These are phyloP conservation scores for Fusarium sp. DNA, from an alignment of 2,329 filamentous ascomycete genomes.

Conservation along the genomic window DNA sequence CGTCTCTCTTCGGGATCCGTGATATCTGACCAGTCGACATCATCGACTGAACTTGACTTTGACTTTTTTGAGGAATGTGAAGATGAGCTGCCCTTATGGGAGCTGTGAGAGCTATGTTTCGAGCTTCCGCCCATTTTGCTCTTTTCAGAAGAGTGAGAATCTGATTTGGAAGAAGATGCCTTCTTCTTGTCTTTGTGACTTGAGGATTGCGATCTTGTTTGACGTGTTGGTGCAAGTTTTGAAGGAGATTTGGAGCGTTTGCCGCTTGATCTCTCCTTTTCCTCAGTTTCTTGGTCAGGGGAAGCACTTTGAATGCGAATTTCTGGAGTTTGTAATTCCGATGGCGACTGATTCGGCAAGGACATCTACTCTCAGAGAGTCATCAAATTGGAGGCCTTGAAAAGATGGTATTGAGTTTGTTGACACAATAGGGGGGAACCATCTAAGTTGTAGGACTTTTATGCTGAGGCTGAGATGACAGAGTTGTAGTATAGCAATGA, in stretches of 20 bases:
- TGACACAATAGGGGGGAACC: neutral
- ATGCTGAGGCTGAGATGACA: neutral
- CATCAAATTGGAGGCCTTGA: constrained; percentile 16
- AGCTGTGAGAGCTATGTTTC: constrained; percentile 33
- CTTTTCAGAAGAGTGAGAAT: constrained; percentile 7
- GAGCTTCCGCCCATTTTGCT: constrained; percentile 39
- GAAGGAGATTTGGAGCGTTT: constrained; percentile 3
- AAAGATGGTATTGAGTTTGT: neutral
- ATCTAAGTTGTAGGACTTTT: constrained; percentile 7
- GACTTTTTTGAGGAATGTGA: constrained; percentile 49
- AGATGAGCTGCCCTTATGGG: constrained; percentile 42
- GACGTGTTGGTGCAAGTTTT: constrained; percentile 27
- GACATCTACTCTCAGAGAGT: constrained; percentile 40
- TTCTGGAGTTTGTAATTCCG: constrained; percentile 31
- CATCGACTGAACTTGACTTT: constrained; percentile 54
- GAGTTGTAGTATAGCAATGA: neutral
- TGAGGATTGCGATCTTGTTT: constrained; percentile 25
- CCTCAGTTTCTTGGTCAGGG: constrained; percentile 22
- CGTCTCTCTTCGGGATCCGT: constrained; percentile 76
- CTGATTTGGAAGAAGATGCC: constrained; percentile 9
- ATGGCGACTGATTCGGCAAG: constrained; percentile 25
- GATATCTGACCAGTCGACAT: constrained; percentile 74
- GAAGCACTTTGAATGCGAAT: constrained; percentile 44
- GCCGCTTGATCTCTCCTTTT: neutral
- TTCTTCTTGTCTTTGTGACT: constrained; percentile 29